Evolutionary conservation across 2,329 filamentous ascomycete species (phyloP), one percentile per base, ranked within the genome.

Genomic region (Pleurostoma richardsiae): DNA sequence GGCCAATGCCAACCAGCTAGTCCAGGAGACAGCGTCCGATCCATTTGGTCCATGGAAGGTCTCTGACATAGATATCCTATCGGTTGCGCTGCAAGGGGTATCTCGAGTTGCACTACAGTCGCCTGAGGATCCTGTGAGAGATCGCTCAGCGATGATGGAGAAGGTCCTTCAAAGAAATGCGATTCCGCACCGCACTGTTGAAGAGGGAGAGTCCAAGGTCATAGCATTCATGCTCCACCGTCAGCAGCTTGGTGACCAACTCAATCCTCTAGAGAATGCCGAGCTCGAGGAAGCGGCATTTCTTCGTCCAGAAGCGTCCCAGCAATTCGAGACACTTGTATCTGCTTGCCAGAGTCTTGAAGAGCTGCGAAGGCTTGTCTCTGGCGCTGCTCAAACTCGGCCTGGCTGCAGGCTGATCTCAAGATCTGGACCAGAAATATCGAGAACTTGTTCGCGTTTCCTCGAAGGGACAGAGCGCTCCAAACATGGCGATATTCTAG

Each of bases 1-100:
- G 28, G 6, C 42, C 10, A 29, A 31, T 8, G 33, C 33, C n/a
- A 8, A n/a, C 33, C 8, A 36, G 33, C n/a, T 36, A 8, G n/a
- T 36, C 8, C 8, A 8, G 33, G 8, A 8, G 33, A 36, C 33
- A 8, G 33, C 33, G 2, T n/a, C 8, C n/a, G 8, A 36, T 8
- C 33, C 36, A 41, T n/a, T 29, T n/a, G 58, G 56, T 46, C 52
- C 61, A 27, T 72, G 68, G 69, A 64, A 63, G 33, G 62, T 75
- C 36, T 62, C 57, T n/a, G 60, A 68, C 41, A 56, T 67, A 41
- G 74, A 78, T 52, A 50, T 77, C 27, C 56, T 76, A 44, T 67
- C 65, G 7, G 60, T 59, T 8, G 38, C 29, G 11, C 11, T 6
- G 7, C 38, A 10, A 6, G 19, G 26, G 11, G 10, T 11, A 10